Conservation (phyloP, 1,284 basidiomycete genomes). For the Boletus mariae region DNA sequence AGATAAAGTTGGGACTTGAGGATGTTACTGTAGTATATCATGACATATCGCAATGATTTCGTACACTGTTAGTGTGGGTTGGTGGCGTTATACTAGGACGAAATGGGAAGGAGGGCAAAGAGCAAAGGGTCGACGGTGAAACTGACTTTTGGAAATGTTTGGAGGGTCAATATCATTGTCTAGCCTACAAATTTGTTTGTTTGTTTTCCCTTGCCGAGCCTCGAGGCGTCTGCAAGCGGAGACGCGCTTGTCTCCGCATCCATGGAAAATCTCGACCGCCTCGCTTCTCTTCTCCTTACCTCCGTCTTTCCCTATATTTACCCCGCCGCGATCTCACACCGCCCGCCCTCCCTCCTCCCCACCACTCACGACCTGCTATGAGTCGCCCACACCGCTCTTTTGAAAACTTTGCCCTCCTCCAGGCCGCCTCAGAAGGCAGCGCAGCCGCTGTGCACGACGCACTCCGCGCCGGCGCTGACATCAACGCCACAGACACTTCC, state of each 20-base stretch:
- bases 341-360: slow-evolving; percentile 2
- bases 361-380: slow-evolving; percentile 32
- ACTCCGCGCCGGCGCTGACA: slow-evolving; percentile 57
- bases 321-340: too few species aligned
- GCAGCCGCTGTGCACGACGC: slow-evolving; percentile 49
- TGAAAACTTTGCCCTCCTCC: slow-evolving; percentile 50
- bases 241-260: slow-evolving; percentile 5
- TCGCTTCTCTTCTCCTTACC: slow-evolving; percentile 9
- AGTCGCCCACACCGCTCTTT: slow-evolving; percentile 39
- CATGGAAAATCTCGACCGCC: slow-evolving; percentile 21
- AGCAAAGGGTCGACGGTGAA: slow-evolving; percentile 7
- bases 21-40: slow-evolving; percentile 21
- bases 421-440: slow-evolving; percentile 55
- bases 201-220: slow-evolving; percentile 11
- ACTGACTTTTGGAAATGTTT: not conserved
- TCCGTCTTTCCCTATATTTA: not conserved
- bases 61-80: not conserved
- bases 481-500: slow-evolving; percentile 56
- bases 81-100: slow-evolving; percentile 8
- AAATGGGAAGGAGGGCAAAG: slow-evolving; percentile 14
- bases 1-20: too few species aligned
- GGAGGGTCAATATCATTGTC: not conserved
- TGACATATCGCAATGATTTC: slow-evolving; percentile 16
- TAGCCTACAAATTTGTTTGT: not conserved
- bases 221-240: slow-evolving; percentile 28